Percentiles rank a stretch among this genome's conserved stretches.
phyloP scores from a whole-genome alignment of 768 basidiomycete species.

The Agaricus blazei region DNA sequence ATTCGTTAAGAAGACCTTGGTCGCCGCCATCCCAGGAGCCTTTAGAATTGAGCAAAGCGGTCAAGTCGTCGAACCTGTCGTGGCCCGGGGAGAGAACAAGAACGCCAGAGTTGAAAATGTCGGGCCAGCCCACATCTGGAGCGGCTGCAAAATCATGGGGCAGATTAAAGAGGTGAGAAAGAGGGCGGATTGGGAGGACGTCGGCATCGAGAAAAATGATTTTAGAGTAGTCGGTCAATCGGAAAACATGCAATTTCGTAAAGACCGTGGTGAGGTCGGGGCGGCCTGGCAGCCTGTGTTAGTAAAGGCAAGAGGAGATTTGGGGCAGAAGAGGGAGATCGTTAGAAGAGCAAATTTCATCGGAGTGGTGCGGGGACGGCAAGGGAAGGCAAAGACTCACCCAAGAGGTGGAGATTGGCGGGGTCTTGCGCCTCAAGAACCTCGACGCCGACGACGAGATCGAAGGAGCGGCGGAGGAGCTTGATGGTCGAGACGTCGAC shows the following conservation, averaged over 20 bases:
- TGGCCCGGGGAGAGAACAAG: slow-evolving; percentile 81
- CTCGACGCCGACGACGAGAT: slow-evolving; percentile 90
- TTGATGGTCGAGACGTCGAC: slow-evolving; percentile 81
- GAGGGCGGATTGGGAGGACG: slow-evolving; percentile 79
- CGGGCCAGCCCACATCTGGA: slow-evolving; percentile 98
- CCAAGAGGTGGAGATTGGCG: slow-evolving; percentile 72
- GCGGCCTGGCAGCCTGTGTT: slow-evolving; percentile 55
- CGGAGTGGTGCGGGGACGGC: neutral
- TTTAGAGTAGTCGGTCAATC: slow-evolving; percentile 81
- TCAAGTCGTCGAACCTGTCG: slow-evolving; percentile 76
- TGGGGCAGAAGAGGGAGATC: neutral
- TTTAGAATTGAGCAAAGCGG: slow-evolving; percentile 62
- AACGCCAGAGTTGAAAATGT: slow-evolving; percentile 98
- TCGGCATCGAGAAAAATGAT: slow-evolving; percentile 92
- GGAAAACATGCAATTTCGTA: slow-evolving; percentile 95
- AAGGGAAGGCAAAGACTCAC: slow-evolving; percentile 40
- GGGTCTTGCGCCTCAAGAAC: slow-evolving; percentile 67
- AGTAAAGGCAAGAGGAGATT: neutral
- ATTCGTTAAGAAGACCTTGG: slow-evolving; percentile 96
- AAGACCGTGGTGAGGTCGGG: slow-evolving; percentile 90
- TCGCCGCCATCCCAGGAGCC: slow-evolving; percentile 99
- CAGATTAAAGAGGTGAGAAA: slow-evolving; percentile 87
- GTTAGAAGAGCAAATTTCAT: slow-evolving; percentile 2
- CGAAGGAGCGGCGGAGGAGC: slow-evolving; percentile 72
- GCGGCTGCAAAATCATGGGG: slow-evolving; percentile 86